Evolutionary conservation across 2,329 filamentous ascomycete species (phyloP).

Genomic region (Fusarium sp.): DNA sequence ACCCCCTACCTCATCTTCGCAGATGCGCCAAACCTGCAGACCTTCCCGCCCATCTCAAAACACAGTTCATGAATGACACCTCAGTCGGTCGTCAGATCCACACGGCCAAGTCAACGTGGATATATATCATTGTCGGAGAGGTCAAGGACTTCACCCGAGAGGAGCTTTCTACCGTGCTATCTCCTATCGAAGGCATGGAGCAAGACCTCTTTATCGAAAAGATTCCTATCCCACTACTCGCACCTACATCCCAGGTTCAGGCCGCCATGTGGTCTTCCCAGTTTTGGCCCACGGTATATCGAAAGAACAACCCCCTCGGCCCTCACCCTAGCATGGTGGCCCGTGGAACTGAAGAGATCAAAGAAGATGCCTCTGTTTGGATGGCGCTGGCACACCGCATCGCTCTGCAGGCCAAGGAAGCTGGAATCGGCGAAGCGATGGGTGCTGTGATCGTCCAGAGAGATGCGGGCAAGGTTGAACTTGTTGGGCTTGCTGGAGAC

Average conservation of each 20-base stretch:
- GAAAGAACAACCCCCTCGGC: constrained; percentile 87
- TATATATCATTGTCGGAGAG: constrained; percentile 68
- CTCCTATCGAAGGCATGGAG: constrained; percentile 62
- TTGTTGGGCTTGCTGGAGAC: constrained; percentile 82
- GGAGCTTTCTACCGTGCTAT: constrained; percentile 62
- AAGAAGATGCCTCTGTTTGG: constrained; percentile 71
- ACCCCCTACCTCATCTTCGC: constrained; percentile 77
- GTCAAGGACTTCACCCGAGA: constrained; percentile 64
- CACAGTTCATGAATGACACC: constrained; percentile 70
- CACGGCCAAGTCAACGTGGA: constrained; percentile 69
- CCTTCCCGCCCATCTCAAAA: constrained; percentile 74
- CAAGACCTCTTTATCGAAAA: constrained; percentile 68
- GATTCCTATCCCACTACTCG: constrained; percentile 76
- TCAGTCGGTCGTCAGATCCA: constrained; percentile 66
- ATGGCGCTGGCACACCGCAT: constrained; percentile 75
- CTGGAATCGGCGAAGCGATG: constrained; percentile 74
- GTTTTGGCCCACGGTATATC: constrained; percentile 89
- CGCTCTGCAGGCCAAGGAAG: constrained; percentile 67
- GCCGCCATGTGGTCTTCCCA: constrained; percentile 78
- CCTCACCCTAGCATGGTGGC: constrained; percentile 82
- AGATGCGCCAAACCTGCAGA: constrained; percentile 79
- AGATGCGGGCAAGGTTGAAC: constrained; percentile 60
- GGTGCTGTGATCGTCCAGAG: constrained; percentile 83
- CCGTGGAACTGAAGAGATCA: constrained; percentile 76
- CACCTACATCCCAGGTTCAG: constrained; percentile 81